Evolutionary conservation across 2,329 filamentous ascomycete genomes (phyloP), one percentile per base, ranked within the genome.

Genomic region (Elsinoe perseae): DNA sequence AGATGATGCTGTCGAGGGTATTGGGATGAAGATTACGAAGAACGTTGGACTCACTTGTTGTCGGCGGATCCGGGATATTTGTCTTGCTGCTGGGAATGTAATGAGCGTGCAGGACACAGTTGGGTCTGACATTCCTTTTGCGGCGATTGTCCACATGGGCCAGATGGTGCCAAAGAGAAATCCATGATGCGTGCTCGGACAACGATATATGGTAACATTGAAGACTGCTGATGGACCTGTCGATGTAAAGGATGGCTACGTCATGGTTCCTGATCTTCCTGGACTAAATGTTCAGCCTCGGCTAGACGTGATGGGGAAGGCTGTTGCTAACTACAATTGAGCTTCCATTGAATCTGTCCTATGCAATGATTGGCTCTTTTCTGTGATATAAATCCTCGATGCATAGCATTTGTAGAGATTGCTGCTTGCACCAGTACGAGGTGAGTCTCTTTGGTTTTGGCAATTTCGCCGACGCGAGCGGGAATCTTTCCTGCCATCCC

Each of bases 121-220:
- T 9, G 64, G 64, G 4, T 63, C 60, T n/a, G 63, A 65, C 40
- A 64, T 66, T 43, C 44, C 61, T 18, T 67, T 66, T 63, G 64
- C 62, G 27, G 63, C 64, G 3, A 64, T 54, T 10, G 36, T 54
- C 3, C 50, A 54, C 27, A 10, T 43, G 32, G 60, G 40, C 1
- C 62, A 64, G 54, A 62, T 61, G 0, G 43, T 64, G 3, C 61
- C 62, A 2, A 59, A 54, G 34, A 43, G 56, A 5, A 56, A 38
- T 23, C 50, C 64, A 21, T 50, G 62, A 21, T 40, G 30, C 25
- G 50, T 43, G 4, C 20, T 54, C 4, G 50, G 28, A 9, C 10
- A 4, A 5, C 58, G 62, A 6, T 61, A 64, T 20, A 64, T 65
- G 62, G 52, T 62, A 12, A 58, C 58, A 6, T n/a, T 60, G 1